Evolutionary conservation across 768 basidiomycete species (phyloP).

Genomic region (Russula compacta): DNA sequence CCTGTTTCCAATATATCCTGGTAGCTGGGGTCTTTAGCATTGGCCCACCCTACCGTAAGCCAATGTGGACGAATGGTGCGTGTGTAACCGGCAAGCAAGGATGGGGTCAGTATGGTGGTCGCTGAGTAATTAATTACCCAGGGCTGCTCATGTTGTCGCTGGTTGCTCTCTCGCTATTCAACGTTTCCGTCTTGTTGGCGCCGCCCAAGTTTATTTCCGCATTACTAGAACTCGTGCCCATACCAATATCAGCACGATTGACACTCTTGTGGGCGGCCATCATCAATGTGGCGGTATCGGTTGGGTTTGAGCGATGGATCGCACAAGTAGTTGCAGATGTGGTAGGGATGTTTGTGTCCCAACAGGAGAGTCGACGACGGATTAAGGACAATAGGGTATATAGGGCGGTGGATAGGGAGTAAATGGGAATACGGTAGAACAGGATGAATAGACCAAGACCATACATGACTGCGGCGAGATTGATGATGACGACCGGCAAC

Average conservation of each 20-base stretch:
- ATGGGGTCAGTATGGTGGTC: neutral
- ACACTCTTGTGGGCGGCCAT: slow-evolving; percentile 59
- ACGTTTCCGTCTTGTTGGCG: slow-evolving; percentile 63
- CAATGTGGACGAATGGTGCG: slow-evolving; percentile 92
- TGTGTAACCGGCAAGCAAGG: neutral
- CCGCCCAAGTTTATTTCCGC: slow-evolving; percentile 52
- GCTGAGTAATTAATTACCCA: slow-evolving; percentile 24
- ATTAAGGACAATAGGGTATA: slow-evolving; percentile 66
- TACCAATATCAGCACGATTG: slow-evolving; percentile 60
- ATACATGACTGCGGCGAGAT: no score
- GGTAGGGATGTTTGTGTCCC: slow-evolving; percentile 39
- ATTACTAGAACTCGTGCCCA: slow-evolving; percentile 66
- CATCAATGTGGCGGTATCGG: slow-evolving; percentile 61
- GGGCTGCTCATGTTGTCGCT: slow-evolving; percentile 80
- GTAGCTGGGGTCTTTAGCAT: slow-evolving; percentile 97
- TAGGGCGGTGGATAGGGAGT: slow-evolving; percentile 73
- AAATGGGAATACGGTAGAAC: slow-evolving; percentile 26
- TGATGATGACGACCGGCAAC: no score
- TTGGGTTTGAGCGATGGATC: slow-evolving; percentile 73
- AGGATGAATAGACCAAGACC: neutral
- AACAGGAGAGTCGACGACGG: slow-evolving; percentile 33
- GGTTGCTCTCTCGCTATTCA: slow-evolving; percentile 57
- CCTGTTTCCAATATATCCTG: slow-evolving; percentile 97
- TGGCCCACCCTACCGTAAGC: slow-evolving; percentile 90
- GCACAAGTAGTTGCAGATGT: slow-evolving; percentile 46